phyloP scores from a whole-genome alignment of 1,284 basidiomycete species.

The Hypsizygus ulmarius region DNA sequence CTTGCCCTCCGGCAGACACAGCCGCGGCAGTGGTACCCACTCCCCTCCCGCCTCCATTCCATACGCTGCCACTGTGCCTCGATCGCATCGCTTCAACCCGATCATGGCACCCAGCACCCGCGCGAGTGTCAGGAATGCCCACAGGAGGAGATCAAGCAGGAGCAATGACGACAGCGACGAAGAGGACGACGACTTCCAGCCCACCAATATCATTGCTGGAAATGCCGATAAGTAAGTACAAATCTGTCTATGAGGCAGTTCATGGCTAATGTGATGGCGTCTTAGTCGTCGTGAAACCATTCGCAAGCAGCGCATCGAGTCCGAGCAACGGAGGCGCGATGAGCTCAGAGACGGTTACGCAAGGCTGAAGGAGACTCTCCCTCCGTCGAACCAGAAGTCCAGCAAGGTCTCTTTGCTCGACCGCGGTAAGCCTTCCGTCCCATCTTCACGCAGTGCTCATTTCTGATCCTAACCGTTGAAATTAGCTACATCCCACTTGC shows the following conservation, averaged over 20 bases:
- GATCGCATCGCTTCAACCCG: constrained; percentile 73
- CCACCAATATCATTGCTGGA: constrained; percentile 38
- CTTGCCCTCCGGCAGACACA: constrained; percentile 58
- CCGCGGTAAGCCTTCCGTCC: constrained; percentile 53
- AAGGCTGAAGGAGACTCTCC: constrained; percentile 81
- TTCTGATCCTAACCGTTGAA: constrained; percentile 15
- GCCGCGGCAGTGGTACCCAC: constrained; percentile 62
- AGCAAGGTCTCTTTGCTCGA: constrained; percentile 86
- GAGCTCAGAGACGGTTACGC: constrained; percentile 86
- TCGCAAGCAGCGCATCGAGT: constrained; percentile 83
- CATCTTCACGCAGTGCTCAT: constrained; percentile 9
- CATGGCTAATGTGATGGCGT: constrained; percentile 2
- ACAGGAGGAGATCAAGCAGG: constrained; percentile 51
- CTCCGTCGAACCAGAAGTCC: constrained; percentile 82
- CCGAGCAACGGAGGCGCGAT: constrained; percentile 81
- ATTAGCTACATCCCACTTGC: constrained; percentile 74
- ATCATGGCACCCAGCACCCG: constrained; percentile 54
- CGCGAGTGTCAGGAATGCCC: constrained; percentile 37
- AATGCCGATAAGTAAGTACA: constrained; percentile 49
- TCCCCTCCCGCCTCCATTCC: constrained; percentile 54
- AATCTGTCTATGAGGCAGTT: neutral
- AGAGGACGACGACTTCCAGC: constrained; percentile 64
- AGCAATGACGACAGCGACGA: constrained; percentile 64
- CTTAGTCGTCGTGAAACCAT: constrained; percentile 75
- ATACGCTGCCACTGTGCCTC: constrained; percentile 58